Evolutionary conservation across 1,284 basidiomycete genomes (phyloP), one percentile per base, ranked within the genome.

Genomic region (Porogramme epimiltina): DNA sequence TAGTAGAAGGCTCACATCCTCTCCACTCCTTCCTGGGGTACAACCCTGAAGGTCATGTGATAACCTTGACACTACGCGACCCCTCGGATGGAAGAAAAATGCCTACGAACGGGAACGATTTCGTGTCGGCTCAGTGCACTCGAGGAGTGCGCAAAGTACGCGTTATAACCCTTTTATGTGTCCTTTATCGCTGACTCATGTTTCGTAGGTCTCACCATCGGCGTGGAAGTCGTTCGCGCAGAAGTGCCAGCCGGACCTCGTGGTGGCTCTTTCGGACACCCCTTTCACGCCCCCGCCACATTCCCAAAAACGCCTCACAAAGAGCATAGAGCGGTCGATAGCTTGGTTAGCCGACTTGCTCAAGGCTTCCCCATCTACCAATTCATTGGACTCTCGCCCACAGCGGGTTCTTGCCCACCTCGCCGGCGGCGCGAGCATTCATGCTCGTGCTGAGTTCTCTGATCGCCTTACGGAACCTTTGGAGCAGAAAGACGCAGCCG

Each of bases 251-350:
- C 89, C 91, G 0, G 89, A 93, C 62, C 58, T 92, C 19, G 78
- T 88, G 11, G 73, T 90, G 51, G 83, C 90, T 0, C 73, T 92
- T 16, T 76, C 81, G 1, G 91, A 93, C 56, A 83, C 75, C 0
- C 87, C 89, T 0, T 81, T 81, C 62, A 87, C 84, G 0, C 59
- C 72, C 1, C 76, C 80, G 0, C 81, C 85, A 0, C 78, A 84
- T 55, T 88, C 85, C 3, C 86, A 89, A 62, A 91, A 87, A 59
- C 81, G 90, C 10, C 66, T 85, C 4, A 83, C 78, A 24, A 93
- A 91, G 64, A 85, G 84, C 63, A 76, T 92, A 46, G 84, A 88
- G 44, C 75, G 90, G 20, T 84, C 82, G 2, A 64, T 74, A 5
- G 66, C 73, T 1, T 93, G 89, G 89, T 68, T 91, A 0, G 67